A percentile compares a stretch with the other conserved stretches of the same genome.
Conservation (phyloP, 495 filamentous ascomycete genomes). For the Penicillium cataractarum region DNA sequence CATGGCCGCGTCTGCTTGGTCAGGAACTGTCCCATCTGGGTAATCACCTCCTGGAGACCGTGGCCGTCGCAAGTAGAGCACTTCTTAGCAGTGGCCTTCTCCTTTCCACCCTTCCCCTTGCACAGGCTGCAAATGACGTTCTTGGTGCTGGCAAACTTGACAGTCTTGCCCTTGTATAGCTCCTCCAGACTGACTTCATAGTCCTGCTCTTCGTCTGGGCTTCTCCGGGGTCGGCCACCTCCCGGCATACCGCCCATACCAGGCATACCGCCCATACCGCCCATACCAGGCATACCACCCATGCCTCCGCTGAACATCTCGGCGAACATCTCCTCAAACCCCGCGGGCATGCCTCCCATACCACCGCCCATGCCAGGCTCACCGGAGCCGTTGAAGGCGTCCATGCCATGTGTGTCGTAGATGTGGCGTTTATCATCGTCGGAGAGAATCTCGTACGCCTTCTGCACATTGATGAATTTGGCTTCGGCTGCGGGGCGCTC, state of each 20-base stretch:
- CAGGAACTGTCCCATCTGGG: slow-evolving; percentile 78
- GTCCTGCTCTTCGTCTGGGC: slow-evolving; percentile 82
- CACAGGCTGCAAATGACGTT: slow-evolving; percentile 85
- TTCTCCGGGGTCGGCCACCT: slow-evolving; percentile 65
- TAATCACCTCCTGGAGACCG: slow-evolving; percentile 72
- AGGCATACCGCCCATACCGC: slow-evolving; percentile 4
- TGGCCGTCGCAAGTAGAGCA: slow-evolving; percentile 82
- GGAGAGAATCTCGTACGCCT: slow-evolving; percentile 96
- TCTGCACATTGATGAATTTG: slow-evolving; percentile 86
- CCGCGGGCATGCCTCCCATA: slow-evolving; percentile 80
- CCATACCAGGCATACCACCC: slow-evolving; percentile 65
- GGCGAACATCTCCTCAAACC: slow-evolving; percentile 93
- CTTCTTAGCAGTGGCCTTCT: slow-evolving; percentile 81
- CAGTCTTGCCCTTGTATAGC: slow-evolving; percentile 97
- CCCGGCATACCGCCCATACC: slow-evolving; percentile 52
- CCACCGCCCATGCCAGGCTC: slow-evolving; percentile 67
- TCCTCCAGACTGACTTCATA: slow-evolving; percentile 92
- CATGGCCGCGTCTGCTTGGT: slow-evolving; percentile 75
- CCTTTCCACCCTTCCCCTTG: slow-evolving; percentile 89
- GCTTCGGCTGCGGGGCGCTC: slow-evolving; percentile 82
- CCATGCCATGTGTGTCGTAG: slow-evolving; percentile 94
- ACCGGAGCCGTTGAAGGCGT: slow-evolving; percentile 78
- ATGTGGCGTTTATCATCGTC: slow-evolving; percentile 91
- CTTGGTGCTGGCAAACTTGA: slow-evolving; percentile 91
- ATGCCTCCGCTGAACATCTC: slow-evolving; percentile 51